A percentile compares a stretch with the other conserved stretches of the same genome.
These are phyloP conservation scores for Mycena galericulata DNA, from an alignment of 768 basidiomycete species.

Conservation along the genomic window DNA sequence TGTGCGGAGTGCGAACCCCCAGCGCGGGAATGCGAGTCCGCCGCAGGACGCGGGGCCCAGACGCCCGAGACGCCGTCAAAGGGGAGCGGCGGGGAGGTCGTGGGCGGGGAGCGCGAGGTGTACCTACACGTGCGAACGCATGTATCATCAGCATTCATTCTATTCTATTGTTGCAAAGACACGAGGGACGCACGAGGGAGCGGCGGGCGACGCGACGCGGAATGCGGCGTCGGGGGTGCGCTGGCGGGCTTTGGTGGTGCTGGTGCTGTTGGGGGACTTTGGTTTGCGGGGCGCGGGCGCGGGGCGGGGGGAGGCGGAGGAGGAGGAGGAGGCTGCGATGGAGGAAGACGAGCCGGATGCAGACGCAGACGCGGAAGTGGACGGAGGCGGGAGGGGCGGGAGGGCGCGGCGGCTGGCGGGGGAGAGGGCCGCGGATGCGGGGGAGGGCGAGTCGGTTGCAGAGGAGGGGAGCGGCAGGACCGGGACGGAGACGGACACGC, in stretches of 20 bases:
- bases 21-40: conserved; percentile 22
- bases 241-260: neutral
- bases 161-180: too few species aligned
- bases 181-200: neutral
- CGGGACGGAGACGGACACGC: neutral
- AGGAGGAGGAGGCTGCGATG: neutral
- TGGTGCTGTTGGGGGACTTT: neutral
- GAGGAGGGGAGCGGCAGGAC: neutral
- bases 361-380: neutral
- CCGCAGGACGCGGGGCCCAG: conserved; percentile 31
- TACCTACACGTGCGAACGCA: too few species aligned
- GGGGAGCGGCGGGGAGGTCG: conserved; percentile 25
- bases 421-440: neutral
- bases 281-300: neutral
- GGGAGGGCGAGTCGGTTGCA: neutral
- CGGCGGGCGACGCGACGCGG: neutral
- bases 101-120: neutral
- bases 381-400: conserved; percentile 7
- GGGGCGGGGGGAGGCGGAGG: neutral
- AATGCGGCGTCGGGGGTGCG: neutral
- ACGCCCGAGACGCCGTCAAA: conserved; percentile 34
- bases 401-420: neutral
- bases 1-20: too few species aligned
- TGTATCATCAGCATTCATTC: too few species aligned
- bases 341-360: neutral